Conservation (phyloP, 108 stramenopile genomes). For the Stephanodiscus minutulus region DNA sequence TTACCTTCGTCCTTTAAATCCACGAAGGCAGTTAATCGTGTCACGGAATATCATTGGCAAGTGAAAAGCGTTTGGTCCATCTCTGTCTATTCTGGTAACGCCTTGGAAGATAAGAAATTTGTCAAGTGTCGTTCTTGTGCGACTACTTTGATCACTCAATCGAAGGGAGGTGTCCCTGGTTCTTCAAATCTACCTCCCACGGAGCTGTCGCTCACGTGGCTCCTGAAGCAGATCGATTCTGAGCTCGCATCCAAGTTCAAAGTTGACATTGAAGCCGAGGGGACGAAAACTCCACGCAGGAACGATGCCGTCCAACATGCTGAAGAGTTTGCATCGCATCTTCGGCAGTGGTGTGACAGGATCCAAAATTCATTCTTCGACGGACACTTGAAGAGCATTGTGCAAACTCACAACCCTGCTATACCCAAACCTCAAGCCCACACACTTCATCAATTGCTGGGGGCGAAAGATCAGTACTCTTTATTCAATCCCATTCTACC, state of each 20-base stretch:
- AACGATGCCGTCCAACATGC: conserved; percentile 62
- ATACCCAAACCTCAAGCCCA: conserved; percentile 7
- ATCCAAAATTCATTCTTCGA: conserved; percentile 16
- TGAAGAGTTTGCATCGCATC: conserved; percentile 38
- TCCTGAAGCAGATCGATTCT: conserved; percentile 60
- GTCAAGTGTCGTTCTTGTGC: conserved; percentile 46
- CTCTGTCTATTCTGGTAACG: conserved; percentile 51
- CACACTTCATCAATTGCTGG: not conserved
- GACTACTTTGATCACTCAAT: conserved; percentile 48
- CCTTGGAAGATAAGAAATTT: conserved; percentile 44
- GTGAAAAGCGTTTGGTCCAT: conserved; percentile 39
- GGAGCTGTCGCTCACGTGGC: conserved; percentile 71
- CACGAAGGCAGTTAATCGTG: conserved; percentile 34
- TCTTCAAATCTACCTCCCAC: conserved; percentile 23
- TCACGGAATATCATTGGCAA: conserved; percentile 68
- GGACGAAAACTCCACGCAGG: conserved; percentile 68
- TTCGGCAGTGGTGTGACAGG: conserved; percentile 38
- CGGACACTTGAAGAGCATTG: not conserved
- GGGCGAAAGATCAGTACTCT: conserved; percentile 11
- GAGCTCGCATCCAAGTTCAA: conserved; percentile 43
- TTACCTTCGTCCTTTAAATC: not conserved
- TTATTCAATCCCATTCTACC: conserved; percentile 70
- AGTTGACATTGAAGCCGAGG: conserved; percentile 52
- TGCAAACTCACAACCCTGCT: conserved; percentile 39
- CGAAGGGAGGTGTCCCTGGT: conserved; percentile 22